Conservation (phyloP, 805 yeast species). For the Lachancea mirantina region DNA sequence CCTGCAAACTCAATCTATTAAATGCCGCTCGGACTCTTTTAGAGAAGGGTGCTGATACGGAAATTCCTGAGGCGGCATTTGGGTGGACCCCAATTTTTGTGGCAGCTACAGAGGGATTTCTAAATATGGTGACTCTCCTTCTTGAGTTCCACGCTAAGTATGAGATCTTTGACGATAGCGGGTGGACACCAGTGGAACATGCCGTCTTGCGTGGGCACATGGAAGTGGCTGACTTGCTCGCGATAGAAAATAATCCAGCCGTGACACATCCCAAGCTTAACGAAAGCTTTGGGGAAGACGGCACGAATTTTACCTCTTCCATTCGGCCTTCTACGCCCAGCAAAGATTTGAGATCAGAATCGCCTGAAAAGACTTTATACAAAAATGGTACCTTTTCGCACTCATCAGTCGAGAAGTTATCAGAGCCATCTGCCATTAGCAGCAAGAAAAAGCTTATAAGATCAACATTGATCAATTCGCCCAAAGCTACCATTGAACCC, state of each 20-base stretch:
- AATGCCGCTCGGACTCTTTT: slow-evolving; percentile 51
- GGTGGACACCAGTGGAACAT: slow-evolving; percentile 98
- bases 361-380: slow-evolving; percentile 7
- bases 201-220: slow-evolving; percentile 87
- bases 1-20: slow-evolving; percentile 55
- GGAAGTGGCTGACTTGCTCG: slow-evolving; percentile 54
- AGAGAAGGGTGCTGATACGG: slow-evolving; percentile 58
- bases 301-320: neutral
- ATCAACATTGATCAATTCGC: slow-evolving; percentile 3
- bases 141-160: slow-evolving; percentile 47
- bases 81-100: slow-evolving; percentile 94
- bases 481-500: neutral
- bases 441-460: slow-evolving; percentile 12
- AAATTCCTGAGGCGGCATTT: slow-evolving; percentile 66
- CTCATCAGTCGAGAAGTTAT: slow-evolving; percentile 13
- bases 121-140: slow-evolving; percentile 49
- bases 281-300: slow-evolving; percentile 1
- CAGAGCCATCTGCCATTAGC: slow-evolving; percentile 4
- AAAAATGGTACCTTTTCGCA: slow-evolving; percentile 12
- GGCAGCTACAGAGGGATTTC: slow-evolving; percentile 81
- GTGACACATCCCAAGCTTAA: slow-evolving; percentile 19
- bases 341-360: neutral
- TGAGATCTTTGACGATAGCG: slow-evolving; percentile 65
- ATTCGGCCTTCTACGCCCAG: neutral
- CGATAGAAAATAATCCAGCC: slow-evolving; percentile 19